phyloP scores from a whole-genome alignment of 352 stramenopile genomes.

The Phytopythium oedochilum region DNA sequence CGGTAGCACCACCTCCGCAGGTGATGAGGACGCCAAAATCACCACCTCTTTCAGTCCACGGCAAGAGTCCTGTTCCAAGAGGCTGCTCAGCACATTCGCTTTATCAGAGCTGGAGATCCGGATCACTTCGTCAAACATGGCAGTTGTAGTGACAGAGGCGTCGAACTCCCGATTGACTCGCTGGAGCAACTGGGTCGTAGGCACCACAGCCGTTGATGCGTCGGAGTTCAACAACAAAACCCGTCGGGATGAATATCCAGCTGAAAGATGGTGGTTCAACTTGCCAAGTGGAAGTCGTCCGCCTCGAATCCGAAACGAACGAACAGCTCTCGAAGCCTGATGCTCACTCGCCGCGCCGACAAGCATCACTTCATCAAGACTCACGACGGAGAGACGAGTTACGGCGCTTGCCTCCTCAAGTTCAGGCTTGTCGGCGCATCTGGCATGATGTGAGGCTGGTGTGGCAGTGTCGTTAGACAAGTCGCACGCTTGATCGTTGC shows the following conservation, averaged over 20 bases:
- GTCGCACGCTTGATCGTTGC: constrained; percentile 3
- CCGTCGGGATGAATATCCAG: constrained; percentile 1
- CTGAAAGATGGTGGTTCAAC: constrained; percentile 1
- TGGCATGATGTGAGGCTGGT: not conserved
- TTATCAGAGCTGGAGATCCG: not conserved
- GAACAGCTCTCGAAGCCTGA: too few relatives aligned
- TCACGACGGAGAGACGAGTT: constrained; percentile 18
- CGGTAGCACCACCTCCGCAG: not conserved
- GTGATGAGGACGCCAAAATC: not conserved
- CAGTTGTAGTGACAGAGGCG: not conserved
- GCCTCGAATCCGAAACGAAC: not conserved
- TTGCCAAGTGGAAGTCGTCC: not conserved
- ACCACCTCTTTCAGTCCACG: constrained; percentile 11
- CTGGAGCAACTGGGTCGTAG: constrained; percentile 12
- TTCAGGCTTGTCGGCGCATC: too few relatives aligned
- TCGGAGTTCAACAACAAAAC: constrained; percentile 16
- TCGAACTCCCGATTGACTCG: constrained; percentile 9
- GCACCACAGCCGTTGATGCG: not conserved
- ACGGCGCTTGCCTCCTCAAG: not conserved
- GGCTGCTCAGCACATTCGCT: not conserved
- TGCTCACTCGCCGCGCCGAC: not conserved
- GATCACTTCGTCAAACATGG: constrained; percentile 22
- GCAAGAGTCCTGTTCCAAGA: constrained; percentile 5
- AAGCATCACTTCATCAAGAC: constrained; percentile 21
- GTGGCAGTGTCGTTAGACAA: not conserved